These are phyloP conservation scores for Phlegmacium glaucopus DNA, from an alignment of 768 basidiomycete genomes.

Conservation along the genomic window DNA sequence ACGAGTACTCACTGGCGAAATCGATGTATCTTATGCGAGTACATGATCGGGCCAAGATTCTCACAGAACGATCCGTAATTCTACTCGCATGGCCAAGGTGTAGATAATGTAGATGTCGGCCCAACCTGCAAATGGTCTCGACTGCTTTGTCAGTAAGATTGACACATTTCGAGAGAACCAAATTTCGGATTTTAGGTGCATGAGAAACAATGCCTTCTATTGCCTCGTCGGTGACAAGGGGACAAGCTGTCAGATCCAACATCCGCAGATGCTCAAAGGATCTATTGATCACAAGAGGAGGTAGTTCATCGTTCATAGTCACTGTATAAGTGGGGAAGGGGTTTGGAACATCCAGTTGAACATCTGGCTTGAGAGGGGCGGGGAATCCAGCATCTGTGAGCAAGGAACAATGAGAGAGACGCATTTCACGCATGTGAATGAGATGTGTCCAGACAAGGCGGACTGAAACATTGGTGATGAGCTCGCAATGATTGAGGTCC, in stretches of 20 bases:
- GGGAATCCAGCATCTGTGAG: slow-evolving; percentile 89
- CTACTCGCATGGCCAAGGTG: slow-evolving; percentile 90
- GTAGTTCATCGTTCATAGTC: slow-evolving; percentile 41
- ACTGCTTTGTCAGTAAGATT: slow-evolving; percentile 79
- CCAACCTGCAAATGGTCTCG: slow-evolving; percentile 79
- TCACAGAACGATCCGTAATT: slow-evolving; percentile 89
- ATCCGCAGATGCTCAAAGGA: slow-evolving; percentile 85
- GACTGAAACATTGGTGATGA: slow-evolving; percentile 72
- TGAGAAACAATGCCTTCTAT: slow-evolving; percentile 79
- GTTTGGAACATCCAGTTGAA: slow-evolving; percentile 33
- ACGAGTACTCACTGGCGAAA: slow-evolving; percentile 75
- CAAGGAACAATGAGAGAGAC: slow-evolving; percentile 72
- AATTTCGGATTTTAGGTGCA: slow-evolving; percentile 80
- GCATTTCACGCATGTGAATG: slow-evolving; percentile 85
- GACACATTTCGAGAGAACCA: slow-evolving; percentile 84
- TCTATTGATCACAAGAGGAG: slow-evolving; percentile 62
- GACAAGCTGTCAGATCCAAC: slow-evolving; percentile 89
- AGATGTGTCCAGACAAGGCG: slow-evolving; percentile 84
- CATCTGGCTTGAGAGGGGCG: slow-evolving; percentile 47
- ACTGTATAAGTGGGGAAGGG: slow-evolving; percentile 37
- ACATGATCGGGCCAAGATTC: slow-evolving; percentile 78
- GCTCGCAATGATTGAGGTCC: slow-evolving; percentile 83
- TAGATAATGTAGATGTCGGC: slow-evolving; percentile 91
- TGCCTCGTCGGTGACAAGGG: slow-evolving; percentile 76
- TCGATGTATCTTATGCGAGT: slow-evolving; percentile 93